Evolutionary conservation across 179 eudicot species (phyloP), one percentile per base, ranked within the genome.

Genomic region (Patellifolia procumbens): DNA sequence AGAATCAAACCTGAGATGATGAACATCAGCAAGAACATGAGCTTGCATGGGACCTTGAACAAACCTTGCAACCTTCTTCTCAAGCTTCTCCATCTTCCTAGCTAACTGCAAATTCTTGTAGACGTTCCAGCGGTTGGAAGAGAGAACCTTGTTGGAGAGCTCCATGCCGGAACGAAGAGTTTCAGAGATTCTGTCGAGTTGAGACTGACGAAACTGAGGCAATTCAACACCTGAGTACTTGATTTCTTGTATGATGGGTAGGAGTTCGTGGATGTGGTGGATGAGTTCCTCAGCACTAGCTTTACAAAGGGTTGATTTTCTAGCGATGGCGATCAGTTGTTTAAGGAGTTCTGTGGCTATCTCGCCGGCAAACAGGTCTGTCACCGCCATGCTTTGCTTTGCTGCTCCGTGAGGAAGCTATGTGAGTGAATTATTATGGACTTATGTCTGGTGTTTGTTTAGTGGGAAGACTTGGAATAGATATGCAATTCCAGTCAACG

Each of bases 11-110:
- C 91, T 80, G 60, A 88, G 9, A 62, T 87, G 98, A 55, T 93
- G 98, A n/a, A 93, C 92, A 45, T 93, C 98, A 10, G 97, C 98
- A 6, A 93, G 82, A 0, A 93, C 74, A 66, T 93, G 93, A 37
- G 89, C 95, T 73, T 88, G 95, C 87, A 93, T 76, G 5, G 91
- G 85, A 1, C 90, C 90, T 4, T 86, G 78, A 52, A 93, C 43
- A 74, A 93, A 93, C 74, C 82, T 81, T 1, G 88, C 75, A 0
- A 93, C 84, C 1, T 60, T 76, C 72, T 82, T 90, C 82, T 90
- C 96, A 10, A 93, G 68, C 77, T 86, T 93, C 87, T 93, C 97
- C 97, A 93, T 88, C 77, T 90, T 92, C 73, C 89, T 73, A 0
- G 89, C 84, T n/a, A 90, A n/a, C 64, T 85, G 93, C 1, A 89